Base-by-base conservation (phyloP, 768 basidiomycete species). In the Panellus pusillus region DNA sequence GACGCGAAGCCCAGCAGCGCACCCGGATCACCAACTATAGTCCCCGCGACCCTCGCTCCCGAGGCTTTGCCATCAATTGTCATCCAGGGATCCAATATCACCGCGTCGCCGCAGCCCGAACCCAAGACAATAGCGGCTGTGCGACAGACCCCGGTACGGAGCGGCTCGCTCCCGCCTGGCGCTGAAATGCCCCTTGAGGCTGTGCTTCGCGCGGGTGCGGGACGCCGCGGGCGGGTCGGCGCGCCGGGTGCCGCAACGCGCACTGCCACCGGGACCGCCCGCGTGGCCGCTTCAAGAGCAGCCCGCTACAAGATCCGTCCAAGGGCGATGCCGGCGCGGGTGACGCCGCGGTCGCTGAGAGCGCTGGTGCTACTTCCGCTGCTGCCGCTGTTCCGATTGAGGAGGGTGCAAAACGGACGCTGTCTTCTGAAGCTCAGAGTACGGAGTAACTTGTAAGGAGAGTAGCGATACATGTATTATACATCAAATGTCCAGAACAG, bases 281-380 rank as follows among this genome's bases (percentile, higher is more conserved):
- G n/a, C 51, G 59, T 2, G 59, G 59, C 7, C 29, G 41, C 17
- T 61, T 61, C 45, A 61, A 61, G 36, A 61, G 59, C 19, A 51
- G 36, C 12, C 55, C 47, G 3, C 52, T 35, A 35, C 32, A 35
- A 14, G 32, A 35, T 9, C 2, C 31, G 15, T 18, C 28, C 9
- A 52, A 37, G 28, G 50, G 40, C 24, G 44, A 51, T 20, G 50
- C 12, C 6, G 15, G 35, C 28, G 40, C 50, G 35, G 44, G 36
- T 15, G 49, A 51, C 15, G 3, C 45, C 13, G 13, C 50, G 9
- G 32, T 4, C 35, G 27, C 42, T 35, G 14, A 29, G 28, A 29
- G 19, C 4, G 27, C 36, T 17, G 15, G 27, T 13, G 4, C 29
- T 31, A 41, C 20, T 19, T 19, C 36, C 35, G 14, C 12, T n/a